Conservation (phyloP, 2,329 filamentous ascomycete genomes). For the Erysiphe pulchra region DNA sequence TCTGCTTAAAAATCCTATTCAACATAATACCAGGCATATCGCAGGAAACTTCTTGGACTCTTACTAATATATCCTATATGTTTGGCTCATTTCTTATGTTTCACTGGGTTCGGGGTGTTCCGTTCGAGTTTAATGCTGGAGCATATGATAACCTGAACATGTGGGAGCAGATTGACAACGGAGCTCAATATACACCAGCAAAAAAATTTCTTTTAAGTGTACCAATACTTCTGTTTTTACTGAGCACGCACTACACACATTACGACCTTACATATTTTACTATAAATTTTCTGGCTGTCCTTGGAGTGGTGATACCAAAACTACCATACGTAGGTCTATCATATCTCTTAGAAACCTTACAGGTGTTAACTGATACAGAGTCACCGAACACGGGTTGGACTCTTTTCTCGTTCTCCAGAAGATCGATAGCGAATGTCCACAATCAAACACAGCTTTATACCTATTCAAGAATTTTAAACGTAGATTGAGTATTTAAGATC, state of each 20-base stretch:
- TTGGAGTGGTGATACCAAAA: conserved; percentile 89
- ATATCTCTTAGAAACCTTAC: neutral
- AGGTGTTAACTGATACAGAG: conserved; percentile 24
- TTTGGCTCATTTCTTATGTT: conserved; percentile 98
- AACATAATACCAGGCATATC: conserved; percentile 90
- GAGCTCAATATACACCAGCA: conserved; percentile 90
- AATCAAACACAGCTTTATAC: neutral
- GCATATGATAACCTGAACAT: conserved; percentile 99
- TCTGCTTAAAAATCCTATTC: conserved; percentile 82
- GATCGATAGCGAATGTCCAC: conserved; percentile 17
- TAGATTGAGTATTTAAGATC: too few relatives aligned
- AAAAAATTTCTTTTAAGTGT: conserved; percentile 96
- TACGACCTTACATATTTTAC: conserved; percentile 94
- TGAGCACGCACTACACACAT: conserved; percentile 97
- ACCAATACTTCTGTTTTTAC: conserved; percentile 75
- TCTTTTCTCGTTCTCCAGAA: conserved; percentile 45
- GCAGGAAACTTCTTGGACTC: conserved; percentile 94
- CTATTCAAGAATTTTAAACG: too few relatives aligned
- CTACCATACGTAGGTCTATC: conserved; percentile 53
- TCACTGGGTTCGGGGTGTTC: conserved; percentile 90
- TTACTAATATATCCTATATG: conserved; percentile 99
- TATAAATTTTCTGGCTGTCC: conserved; percentile 82
- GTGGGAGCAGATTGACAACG: conserved; percentile 99
- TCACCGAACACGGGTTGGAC: conserved; percentile 51
- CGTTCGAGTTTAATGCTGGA: conserved; percentile 95